A percentile compares a stretch with the other conserved stretches of the same genome.
phyloP scores from a whole-genome alignment of 1,284 basidiomycete genomes.

The Ganoderma lucidum region DNA sequence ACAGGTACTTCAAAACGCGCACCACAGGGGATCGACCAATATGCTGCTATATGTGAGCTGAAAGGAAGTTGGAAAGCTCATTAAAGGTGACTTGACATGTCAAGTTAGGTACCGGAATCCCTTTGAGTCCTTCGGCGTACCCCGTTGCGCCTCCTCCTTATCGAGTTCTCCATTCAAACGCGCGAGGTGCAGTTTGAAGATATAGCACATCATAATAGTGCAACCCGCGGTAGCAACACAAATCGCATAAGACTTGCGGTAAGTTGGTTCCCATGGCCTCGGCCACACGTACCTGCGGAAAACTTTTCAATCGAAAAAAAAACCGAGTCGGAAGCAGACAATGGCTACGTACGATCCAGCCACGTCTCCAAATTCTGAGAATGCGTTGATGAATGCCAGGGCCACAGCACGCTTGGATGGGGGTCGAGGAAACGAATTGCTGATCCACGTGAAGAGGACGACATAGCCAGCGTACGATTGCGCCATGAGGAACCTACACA shows the following conservation, averaged over 20 bases:
- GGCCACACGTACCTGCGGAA: constrained; percentile 48
- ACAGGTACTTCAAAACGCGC: no score
- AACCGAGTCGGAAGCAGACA: not conserved
- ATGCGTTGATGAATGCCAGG: constrained; percentile 77
- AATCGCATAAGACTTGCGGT: constrained; percentile 55
- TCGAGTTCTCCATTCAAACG: constrained; percentile 45
- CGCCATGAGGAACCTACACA: constrained; percentile 75
- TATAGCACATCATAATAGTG: constrained; percentile 55
- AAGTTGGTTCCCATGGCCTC: constrained; percentile 50
- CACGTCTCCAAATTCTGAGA: constrained; percentile 77
- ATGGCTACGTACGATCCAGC: constrained; percentile 59
- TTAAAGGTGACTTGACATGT: not conserved
- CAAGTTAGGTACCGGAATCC: constrained; percentile 36
- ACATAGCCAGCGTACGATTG: constrained; percentile 78
- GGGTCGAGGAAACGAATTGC: constrained; percentile 71
- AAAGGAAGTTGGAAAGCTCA: no score
- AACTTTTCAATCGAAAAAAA: not conserved
- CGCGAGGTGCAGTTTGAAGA: constrained; percentile 52
- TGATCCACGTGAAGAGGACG: constrained; percentile 75
- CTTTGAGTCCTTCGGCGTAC: constrained; percentile 25
- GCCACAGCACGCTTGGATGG: constrained; percentile 79
- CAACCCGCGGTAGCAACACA: constrained; percentile 52
- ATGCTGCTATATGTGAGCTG: no score
- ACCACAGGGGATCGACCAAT: no score
- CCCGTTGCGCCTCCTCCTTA: constrained; percentile 40